Base-by-base conservation (phyloP, 2,329 filamentous ascomycete species). In the Alternaria alternata region DNA sequence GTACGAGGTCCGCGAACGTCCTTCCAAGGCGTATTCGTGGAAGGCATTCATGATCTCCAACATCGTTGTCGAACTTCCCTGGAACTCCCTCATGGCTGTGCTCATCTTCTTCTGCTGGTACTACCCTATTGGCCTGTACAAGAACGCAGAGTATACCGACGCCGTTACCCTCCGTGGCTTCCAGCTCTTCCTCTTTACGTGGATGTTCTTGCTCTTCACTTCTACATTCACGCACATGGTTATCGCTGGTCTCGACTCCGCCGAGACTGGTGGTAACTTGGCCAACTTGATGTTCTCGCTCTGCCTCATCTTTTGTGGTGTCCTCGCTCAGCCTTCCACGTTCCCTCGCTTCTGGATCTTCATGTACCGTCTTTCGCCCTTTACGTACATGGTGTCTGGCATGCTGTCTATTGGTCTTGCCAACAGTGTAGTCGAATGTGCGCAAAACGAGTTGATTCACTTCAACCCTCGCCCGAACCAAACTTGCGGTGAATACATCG, bases 1-100 rank as follows among this genome's bases (percentile, higher is more conserved):
- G 0, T 96, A 95, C 78, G 93, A 96, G 79, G 91, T 91, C 32
- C 91, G 92, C 51, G 93, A 96, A 79, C 87, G 92, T 4, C 92
- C 92, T 0, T 92, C 90, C 51, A 94, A 94, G 81, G 88, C 91
- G 0, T 96, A 96, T 78, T 88, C 88, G 52, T 96, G 92, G 93
- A 88, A 91, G 75, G 87, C 92, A 5, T 96, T 96, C 75, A 91
- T 96, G 85, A 81, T 94, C 30, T 88, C 90, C 59, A 91, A 94
- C 77, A 91, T 97, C 65, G 80, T 93, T 30, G 92, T 94, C 60
- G 94, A 97, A 77, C 81, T 97, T 2, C 92, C 93, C 0, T 97
- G 91, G 89, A 93, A 96, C 75, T 86, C 88, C 0, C 79, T 95
- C 43, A 89, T 91, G 84, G 87, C 88, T 4, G 84, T 89, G n/a